Conservation (phyloP, 2,329 filamentous ascomycete genomes). For the Phaeophleospora eucalypticola region DNA sequence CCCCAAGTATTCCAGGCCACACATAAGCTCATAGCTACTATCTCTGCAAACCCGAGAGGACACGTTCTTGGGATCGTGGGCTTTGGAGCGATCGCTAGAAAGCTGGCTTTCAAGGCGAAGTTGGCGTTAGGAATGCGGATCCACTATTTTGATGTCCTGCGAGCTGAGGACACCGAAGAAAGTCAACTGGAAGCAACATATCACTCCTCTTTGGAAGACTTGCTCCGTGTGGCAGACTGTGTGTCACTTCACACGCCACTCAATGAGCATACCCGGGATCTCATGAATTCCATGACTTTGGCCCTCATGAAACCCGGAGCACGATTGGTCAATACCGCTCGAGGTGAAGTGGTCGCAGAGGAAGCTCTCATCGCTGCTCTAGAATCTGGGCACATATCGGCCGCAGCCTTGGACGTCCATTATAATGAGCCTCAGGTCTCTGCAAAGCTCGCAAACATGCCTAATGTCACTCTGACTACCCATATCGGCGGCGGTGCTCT, state of each 20-base stretch:
- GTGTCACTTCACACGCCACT: constrained; percentile 50
- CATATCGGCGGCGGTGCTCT: constrained; percentile 36
- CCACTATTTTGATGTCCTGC: constrained; percentile 51
- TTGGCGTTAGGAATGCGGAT: constrained; percentile 62
- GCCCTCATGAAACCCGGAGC: constrained; percentile 46
- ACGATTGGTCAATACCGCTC: constrained; percentile 50
- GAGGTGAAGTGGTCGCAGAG: constrained; percentile 50
- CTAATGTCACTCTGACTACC: constrained; percentile 37
- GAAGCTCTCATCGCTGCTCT: constrained; percentile 46
- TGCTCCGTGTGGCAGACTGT: constrained; percentile 41
- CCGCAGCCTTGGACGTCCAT: constrained; percentile 50
- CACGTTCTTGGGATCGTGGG: constrained; percentile 63
- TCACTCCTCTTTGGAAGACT: constrained; percentile 42
- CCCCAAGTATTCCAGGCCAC: constrained; percentile 51
- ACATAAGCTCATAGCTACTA: constrained; percentile 55
- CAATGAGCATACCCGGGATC: constrained; percentile 36
- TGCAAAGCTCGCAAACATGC: constrained; percentile 35
- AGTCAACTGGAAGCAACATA: constrained; percentile 51
- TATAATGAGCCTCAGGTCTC: constrained; percentile 47
- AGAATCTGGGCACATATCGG: constrained; percentile 43
- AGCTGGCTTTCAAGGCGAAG: constrained; percentile 55
- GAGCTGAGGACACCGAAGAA: constrained; percentile 39
- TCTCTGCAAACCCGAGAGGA: constrained; percentile 55
- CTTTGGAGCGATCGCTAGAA: constrained; percentile 53
- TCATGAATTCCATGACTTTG: constrained; percentile 42